Percentiles rank a stretch among this genome's conserved stretches.
Conservation (phyloP, 179 eudicot species). For the Beta corolliflora region DNA sequence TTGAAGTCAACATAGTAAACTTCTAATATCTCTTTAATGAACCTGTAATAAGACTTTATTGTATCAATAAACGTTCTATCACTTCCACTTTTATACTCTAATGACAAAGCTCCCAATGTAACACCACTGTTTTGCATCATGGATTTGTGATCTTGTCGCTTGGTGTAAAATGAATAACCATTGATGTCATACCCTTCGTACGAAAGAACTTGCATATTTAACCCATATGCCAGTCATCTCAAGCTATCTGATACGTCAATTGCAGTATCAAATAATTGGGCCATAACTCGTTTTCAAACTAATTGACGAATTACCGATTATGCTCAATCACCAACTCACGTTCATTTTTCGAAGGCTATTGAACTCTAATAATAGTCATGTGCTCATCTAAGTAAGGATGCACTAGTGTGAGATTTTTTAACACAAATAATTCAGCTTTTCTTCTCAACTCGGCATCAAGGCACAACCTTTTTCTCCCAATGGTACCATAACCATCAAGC, state of each 20-base stretch:
- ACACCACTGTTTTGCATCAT: conserved; percentile 19
- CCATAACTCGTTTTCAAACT: neutral
- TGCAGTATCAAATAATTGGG: neutral
- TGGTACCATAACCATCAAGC: too few relatives aligned
- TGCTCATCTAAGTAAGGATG: neutral
- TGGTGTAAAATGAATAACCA: too few relatives aligned
- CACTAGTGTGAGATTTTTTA: neutral
- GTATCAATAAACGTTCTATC: neutral
- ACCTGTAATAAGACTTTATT: too few relatives aligned
- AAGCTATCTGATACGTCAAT: neutral
- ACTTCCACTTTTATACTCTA: too few relatives aligned
- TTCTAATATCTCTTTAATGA: too few relatives aligned
- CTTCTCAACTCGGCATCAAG: neutral
- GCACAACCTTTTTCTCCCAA: neutral
- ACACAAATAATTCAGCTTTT: neutral
- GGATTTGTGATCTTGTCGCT: neutral
- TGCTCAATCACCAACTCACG: neutral
- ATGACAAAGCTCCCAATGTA: neutral
- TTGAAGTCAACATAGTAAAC: neutral
- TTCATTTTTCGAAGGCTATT: neutral
- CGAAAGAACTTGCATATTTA: too few relatives aligned
- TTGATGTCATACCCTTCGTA: too few relatives aligned
- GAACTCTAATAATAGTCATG: neutral
- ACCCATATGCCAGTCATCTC: too few relatives aligned
- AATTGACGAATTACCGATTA: neutral